Percentiles rank a stretch among this genome's conserved stretches.
Evolutionary conservation across 2,329 filamentous ascomycete genomes (phyloP).

Genomic region (Pleurostoma richardsiae): DNA sequence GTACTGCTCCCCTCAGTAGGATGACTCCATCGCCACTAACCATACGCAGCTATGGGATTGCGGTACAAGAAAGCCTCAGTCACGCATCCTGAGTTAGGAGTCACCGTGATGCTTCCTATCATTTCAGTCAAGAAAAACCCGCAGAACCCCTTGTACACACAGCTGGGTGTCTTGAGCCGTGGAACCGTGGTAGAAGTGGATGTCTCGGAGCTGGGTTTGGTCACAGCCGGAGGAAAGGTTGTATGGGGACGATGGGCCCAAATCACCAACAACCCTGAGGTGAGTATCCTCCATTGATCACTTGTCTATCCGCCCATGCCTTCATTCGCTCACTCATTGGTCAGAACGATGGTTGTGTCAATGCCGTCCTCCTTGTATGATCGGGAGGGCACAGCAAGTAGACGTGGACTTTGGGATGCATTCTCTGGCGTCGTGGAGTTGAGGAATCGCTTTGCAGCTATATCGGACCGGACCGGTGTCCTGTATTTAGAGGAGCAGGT

Average conservation of each 20-base stretch:
- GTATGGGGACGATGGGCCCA: conserved; percentile 87
- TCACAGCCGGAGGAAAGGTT: conserved; percentile 87
- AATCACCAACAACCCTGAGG: conserved; percentile 50
- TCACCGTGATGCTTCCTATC: conserved; percentile 84
- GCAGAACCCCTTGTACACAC: conserved; percentile 83
- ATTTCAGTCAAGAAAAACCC: conserved; percentile 69
- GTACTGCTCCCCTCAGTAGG: no score
- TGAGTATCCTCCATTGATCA: conserved; percentile 2
- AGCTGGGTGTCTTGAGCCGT: conserved; percentile 84
- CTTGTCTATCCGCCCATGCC: background rate
- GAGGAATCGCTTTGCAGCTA: no score
- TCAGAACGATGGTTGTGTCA: conserved; percentile 21
- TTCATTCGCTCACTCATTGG: no score
- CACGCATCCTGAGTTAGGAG: conserved; percentile 71
- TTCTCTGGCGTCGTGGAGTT: background rate
- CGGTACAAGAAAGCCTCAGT: conserved; percentile 49
- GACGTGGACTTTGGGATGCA: background rate
- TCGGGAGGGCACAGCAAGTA: background rate
- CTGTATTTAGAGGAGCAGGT: no score
- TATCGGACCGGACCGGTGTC: no score
- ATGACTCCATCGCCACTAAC: no score
- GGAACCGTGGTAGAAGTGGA: conserved; percentile 84
- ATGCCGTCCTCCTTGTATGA: conserved; percentile 20
- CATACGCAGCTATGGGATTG: conserved; percentile 32
- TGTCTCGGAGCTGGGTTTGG: conserved; percentile 83